Evolutionary conservation across 2,329 filamentous ascomycete genomes (phyloP), one percentile per base, ranked within the genome.

Genomic region (Stachybotrys elegans): DNA sequence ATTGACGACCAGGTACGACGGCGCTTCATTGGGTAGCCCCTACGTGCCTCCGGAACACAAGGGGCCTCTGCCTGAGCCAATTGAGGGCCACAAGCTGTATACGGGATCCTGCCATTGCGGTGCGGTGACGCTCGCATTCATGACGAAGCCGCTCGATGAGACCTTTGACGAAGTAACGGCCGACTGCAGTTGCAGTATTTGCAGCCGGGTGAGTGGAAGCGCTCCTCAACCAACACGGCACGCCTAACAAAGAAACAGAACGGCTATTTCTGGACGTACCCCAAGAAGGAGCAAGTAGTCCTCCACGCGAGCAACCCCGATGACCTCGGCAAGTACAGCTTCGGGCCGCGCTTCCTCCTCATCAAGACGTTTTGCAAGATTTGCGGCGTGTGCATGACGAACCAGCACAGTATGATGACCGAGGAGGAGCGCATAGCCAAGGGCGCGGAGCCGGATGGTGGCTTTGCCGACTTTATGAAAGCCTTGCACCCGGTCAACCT

Each of bases 101-200:
- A 68, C 68, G 13, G 75, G 75, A 7, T 69, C 70, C 55, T 79
- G 75, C 54, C 75, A 78, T 57, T 79, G 75, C 54, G 75, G 75
- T 22, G 67, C 66, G 17, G 61, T 78, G 19, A 68, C 59, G 14
- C 43, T 75, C 1, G 69, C 71, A 2, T 32, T 76, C 27, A 65
- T 61, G 41, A 61, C 61, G 44, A 66, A 67, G 49, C 65, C 71
- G 2, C 52, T 78, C 11, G 63, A 71, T 52, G 62, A 57, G 53
- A 66, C 55, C 9, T 62, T 48, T 22, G 43, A 56, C 4, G 62
- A 61, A 11, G 40, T 12, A 1, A 48, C 66, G 5, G 20, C 59
- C 2, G 69, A 74, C 41, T 78, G 75, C 60, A 72, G 75, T 55
- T 78, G 75, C 63, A 77, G 73, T 52, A 65, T 68, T 49, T 77